Percentiles rank a stretch among this genome's conserved stretches.
phyloP scores from a whole-genome alignment of 1,284 basidiomycete species.

The Rhodotorula sp. region DNA sequence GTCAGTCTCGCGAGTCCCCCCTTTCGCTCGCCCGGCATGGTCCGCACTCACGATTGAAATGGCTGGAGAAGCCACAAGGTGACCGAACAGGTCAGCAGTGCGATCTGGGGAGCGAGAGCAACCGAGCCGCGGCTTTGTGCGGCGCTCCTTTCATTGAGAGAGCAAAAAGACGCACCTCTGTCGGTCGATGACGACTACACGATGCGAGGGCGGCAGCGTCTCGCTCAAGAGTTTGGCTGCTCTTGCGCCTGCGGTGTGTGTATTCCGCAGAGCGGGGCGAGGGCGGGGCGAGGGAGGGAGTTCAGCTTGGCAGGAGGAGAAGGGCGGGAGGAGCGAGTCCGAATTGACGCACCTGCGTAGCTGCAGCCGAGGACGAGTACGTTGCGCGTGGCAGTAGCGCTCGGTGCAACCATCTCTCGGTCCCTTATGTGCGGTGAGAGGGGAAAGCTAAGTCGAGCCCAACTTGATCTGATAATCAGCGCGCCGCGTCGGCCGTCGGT shows the following conservation, averaged over 20 bases:
- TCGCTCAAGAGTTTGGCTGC: slow-evolving; percentile 42
- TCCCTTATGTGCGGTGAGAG: background rate
- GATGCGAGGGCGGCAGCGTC: slow-evolving; percentile 34
- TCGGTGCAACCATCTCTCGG: background rate
- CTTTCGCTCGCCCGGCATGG: background rate
- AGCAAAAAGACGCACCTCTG: slow-evolving; percentile 33
- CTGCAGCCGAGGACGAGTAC: slow-evolving; percentile 1
- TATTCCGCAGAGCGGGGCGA: background rate
- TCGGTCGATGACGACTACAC: slow-evolving; percentile 44
- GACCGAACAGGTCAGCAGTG: slow-evolving; percentile 6
- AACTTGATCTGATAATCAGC: background rate
- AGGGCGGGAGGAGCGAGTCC: background rate
- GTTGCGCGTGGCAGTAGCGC: background rate
- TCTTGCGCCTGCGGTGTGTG: slow-evolving; percentile 30
- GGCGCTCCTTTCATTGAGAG: background rate
- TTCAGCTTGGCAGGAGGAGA: background rate
- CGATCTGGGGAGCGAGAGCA: background rate
- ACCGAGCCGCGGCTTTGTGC: background rate
- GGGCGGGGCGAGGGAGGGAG: background rate
- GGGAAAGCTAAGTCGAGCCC: background rate
- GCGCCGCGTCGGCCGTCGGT: too few species aligned
- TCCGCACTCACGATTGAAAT: slow-evolving; percentile 45
- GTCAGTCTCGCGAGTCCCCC: background rate
- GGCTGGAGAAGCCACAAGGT: slow-evolving; percentile 11
- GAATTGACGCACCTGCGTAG: background rate